These are phyloP conservation scores for Aspergillus ruber DNA, from an alignment of 2,329 filamentous ascomycete species.

Conservation along the genomic window DNA sequence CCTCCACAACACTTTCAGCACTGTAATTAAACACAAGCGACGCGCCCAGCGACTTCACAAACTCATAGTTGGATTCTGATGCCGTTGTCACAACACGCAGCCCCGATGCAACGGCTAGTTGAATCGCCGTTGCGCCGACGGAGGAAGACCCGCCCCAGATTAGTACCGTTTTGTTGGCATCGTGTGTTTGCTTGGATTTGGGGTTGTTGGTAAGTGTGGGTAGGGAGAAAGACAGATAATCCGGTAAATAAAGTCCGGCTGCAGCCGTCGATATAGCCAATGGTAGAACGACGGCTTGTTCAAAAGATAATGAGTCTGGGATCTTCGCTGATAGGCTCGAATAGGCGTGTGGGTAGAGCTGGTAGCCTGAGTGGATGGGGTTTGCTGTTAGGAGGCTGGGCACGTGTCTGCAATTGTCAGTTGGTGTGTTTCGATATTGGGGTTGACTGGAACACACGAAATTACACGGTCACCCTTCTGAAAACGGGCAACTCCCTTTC, in stretches of 20 bases:
- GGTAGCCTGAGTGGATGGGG: constrained; percentile 14
- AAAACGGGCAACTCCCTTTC: background rate
- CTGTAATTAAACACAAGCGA: constrained; percentile 42
- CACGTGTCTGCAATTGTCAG: background rate
- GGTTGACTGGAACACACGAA: background rate
- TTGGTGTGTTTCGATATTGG: too few relatives aligned
- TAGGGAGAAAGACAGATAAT: constrained; percentile 13
- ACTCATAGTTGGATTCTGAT: constrained; percentile 39
- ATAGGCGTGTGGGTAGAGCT: constrained; percentile 19
- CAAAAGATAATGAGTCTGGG: constrained; percentile 22
- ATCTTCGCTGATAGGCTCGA: constrained; percentile 14
- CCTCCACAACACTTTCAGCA: constrained; percentile 4
- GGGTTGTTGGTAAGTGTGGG: constrained; percentile 12
- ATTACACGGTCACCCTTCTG: background rate
- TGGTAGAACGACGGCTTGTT: constrained; percentile 29
- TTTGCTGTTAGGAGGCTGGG: background rate
- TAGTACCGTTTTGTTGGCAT: constrained; percentile 21
- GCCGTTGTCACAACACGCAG: constrained; percentile 37
- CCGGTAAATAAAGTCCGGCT: constrained; percentile 22
- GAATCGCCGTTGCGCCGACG: constrained; percentile 42
- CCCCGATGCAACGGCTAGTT: constrained; percentile 37
- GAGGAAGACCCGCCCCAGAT: constrained; percentile 49
- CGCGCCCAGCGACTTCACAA: constrained; percentile 41
- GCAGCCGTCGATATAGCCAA: constrained; percentile 28
- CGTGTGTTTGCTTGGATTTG: background rate